Base-by-base conservation (phyloP, 805 yeast species). In the Huiozyma sinensis region DNA sequence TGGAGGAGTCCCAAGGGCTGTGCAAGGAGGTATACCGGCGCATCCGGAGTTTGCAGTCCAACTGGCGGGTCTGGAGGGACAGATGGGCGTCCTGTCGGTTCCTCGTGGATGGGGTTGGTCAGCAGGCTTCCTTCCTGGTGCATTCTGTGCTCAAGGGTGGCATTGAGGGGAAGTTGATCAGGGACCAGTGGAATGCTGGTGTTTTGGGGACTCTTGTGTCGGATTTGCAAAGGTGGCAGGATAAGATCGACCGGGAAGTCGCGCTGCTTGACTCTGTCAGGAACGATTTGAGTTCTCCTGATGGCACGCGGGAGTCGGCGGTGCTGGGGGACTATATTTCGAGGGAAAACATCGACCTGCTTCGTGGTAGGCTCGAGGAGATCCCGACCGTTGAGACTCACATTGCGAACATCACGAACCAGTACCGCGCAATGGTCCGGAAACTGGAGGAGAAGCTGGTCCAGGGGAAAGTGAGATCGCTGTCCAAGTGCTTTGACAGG, bases 321-420 rank as follows among this genome's bases (percentile, higher is more conserved):
- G 9, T 31, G 35, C 54, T 79, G 31, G 68, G 66, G 38, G 77
- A 75, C 41, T 77, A 72, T 50, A 72, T 79, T 1, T 69, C 76
- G 0, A 56, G 68, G 12, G 68, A 65, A 5, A 54, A 60, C 38
- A 49, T 64, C 0, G 51, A 59, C 37, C 41, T 56, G 2, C 48
- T 62, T 29, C 49, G 59, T 17, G 53, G 51, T 10, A 56, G 60
- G 36, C 50, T 68, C n/a, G 55, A 64, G 7, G 66, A 61, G 30
- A 50, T 66, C 6, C 65, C 68, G 6, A 47, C 50, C 27, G 53
- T 58, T 38, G 44, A 52, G 42, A 45, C 51, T 7, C 61, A 60
- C 43, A 54, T 66, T 4, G 55, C 53, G 6, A 53, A 56, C 11
- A 61, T 69, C 28, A 53, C 55, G 7, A 47, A 43, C 6, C 64